These are phyloP conservation scores for Sugiyamaella qingdaonensis DNA, from an alignment of 805 yeast species.

Conservation along the genomic window DNA sequence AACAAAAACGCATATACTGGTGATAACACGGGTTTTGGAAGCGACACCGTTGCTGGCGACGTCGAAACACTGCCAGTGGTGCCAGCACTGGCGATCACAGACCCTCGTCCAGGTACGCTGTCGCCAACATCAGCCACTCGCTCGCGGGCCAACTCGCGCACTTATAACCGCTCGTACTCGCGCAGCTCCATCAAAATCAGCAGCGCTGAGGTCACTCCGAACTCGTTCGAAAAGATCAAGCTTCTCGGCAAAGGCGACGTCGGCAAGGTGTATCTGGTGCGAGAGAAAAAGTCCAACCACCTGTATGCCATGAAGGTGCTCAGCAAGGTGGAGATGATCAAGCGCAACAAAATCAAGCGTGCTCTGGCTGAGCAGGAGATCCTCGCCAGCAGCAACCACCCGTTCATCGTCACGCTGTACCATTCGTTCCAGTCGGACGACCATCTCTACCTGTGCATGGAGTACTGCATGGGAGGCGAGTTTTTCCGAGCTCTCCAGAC, in stretches of 20 bases:
- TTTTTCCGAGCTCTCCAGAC: conserved; percentile 95
- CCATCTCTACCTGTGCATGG: conserved; percentile 90
- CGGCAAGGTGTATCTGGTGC: conserved; percentile 90
- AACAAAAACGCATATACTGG: not conserved
- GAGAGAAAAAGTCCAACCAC: conserved; percentile 69
- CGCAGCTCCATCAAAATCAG: conserved; percentile 68
- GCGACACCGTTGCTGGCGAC: conserved; percentile 3
- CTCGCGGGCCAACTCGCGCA: conserved; percentile 42
- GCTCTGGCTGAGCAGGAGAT: conserved; percentile 97
- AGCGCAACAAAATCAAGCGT: conserved; percentile 89
- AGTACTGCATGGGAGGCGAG: conserved; percentile 99
- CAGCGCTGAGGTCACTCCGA: conserved; percentile 78
- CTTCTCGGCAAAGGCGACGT: conserved; percentile 97
- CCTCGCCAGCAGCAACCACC: conserved; percentile 91
- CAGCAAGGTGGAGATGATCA: conserved; percentile 88
- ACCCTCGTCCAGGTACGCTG: conserved; percentile 12
- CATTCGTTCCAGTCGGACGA: conserved; percentile 97
- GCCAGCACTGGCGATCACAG: not conserved
- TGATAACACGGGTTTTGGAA: not conserved
- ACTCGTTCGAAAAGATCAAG: conserved; percentile 82
- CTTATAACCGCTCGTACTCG: conserved; percentile 60
- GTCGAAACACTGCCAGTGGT: not conserved
- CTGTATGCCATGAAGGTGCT: conserved; percentile 91
- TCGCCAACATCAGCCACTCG: conserved; percentile 20
- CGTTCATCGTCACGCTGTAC: conserved; percentile 91